phyloP scores from a whole-genome alignment of 1,284 basidiomycete species.

The Dichomitus squalens region DNA sequence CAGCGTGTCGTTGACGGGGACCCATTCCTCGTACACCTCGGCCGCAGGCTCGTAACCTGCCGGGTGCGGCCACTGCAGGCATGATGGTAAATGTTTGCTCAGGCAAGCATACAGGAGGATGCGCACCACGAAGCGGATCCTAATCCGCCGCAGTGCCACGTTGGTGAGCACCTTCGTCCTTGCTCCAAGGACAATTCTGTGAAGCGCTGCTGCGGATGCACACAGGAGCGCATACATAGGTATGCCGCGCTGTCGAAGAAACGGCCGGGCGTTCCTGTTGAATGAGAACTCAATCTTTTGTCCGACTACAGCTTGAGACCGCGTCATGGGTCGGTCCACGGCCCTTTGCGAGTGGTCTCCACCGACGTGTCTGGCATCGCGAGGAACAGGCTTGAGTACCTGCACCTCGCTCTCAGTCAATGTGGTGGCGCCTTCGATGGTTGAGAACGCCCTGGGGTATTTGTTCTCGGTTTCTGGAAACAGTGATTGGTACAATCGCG shows the following conservation, averaged over 20 bases:
- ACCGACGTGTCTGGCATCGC: neutral
- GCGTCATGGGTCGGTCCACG: slow-evolving; percentile 9
- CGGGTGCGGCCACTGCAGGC: slow-evolving; percentile 15
- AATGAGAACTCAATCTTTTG: slow-evolving; percentile 16
- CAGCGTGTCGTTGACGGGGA: neutral
- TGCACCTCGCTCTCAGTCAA: no score
- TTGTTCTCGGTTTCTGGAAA: slow-evolving; percentile 3
- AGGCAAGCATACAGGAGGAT: neutral
- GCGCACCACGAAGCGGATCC: slow-evolving; percentile 15
- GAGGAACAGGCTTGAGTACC: slow-evolving; percentile 14
- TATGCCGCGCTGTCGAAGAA: slow-evolving; percentile 8
- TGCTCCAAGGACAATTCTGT: neutral
- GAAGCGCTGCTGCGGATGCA: slow-evolving; percentile 8
- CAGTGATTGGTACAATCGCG: neutral
- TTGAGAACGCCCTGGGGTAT: slow-evolving; percentile 14
- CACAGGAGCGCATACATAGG: slow-evolving; percentile 19
- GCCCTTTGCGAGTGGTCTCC: neutral
- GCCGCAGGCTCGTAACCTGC: neutral
- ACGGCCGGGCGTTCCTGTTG: neutral
- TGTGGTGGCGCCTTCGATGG: slow-evolving; percentile 12
- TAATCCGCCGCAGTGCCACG: slow-evolving; percentile 1
- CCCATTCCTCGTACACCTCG: slow-evolving; percentile 14
- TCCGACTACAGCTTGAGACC: slow-evolving; percentile 8
- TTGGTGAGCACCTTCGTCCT: slow-evolving; percentile 1
- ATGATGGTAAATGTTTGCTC: neutral